Evolutionary conservation across 176 grass and related monocot genomes (phyloP), one percentile per base, ranked within the genome.

Genomic region (Calamus simplicifolius): DNA sequence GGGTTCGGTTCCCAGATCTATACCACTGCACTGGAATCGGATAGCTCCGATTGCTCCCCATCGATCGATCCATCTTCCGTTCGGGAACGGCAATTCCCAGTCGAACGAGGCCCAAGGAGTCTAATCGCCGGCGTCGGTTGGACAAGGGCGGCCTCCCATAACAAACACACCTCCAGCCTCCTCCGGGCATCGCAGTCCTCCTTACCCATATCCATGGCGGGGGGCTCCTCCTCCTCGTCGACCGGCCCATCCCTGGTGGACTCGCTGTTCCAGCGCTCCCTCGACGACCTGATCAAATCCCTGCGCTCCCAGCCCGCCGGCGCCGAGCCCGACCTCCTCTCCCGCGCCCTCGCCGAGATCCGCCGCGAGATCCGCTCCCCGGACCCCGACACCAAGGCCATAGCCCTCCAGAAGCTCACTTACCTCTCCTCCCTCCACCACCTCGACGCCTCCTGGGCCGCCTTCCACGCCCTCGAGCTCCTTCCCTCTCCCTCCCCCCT

Each of bases 391-490:
- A 90, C 86, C 54, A 96, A 90, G 60, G 70, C 65, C 52, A 35
- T 63, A 28, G 86, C 83, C 57, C 78, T 96, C 23, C 92, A 90
- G 72, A 96, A 96, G 66, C 87, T 96, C 14, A 85, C 83, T 25
- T 97, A 91, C 78, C 84, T 97, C 54, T 79, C 78, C 55, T 91
- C 87, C 7, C 84, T 97, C 56, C 69, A 85, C 62, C 80, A 75
- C 68, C 58, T 51, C 51, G 58, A 87, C 48, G 52, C 80, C 8
- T 77, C 92, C 58, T 89, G 77, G 65, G 87, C 85, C 26, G 75
- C 87, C 51, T 97, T 97, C 73, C 75, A 85, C 19, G 79, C 87
- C 78, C 77, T 97, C 62, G 83, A 97, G 57, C 92, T 91, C 65
- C 78, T 97, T 65, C 80, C 92, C 50, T 88, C 92, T 25, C 75